Base-by-base conservation (phyloP, 2,329 filamentous ascomycete genomes). In the Monascus ruber region DNA sequence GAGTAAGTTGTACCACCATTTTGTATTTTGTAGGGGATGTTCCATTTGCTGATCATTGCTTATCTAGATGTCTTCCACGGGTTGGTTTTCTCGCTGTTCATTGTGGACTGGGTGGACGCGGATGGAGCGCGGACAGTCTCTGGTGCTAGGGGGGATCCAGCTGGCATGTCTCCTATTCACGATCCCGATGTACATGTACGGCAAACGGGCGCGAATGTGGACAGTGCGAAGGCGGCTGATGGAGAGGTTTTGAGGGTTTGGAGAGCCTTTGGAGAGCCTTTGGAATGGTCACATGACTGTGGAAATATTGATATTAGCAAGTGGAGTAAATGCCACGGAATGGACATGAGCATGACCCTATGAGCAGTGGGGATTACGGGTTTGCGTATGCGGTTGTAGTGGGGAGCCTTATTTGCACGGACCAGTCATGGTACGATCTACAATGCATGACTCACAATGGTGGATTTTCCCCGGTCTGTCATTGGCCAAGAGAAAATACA, bases 131-230 rank as follows among this genome's bases (percentile, higher is more conserved):
- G 82, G 63, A 72, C 66, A 7, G 86, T 94, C 0, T 96, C 65
- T 94, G 34, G 85, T 80, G 53, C 73, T 95, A 38, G 89, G 89
- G 3, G 73, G 87, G 25, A 91, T 96, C 26, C 89, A 96, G 62
- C 62, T 95, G 28, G 76, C 77, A 8, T 74, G 81, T 40, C 70
- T 94, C 58, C 53, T 85, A 3, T 77, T 73, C 39, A 83, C 86
- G 1, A 80, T 95, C 40, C 89, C 89, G 1, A 86, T 96, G 83
- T 96, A 91, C 58, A 84, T 96, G 17, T 95, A 78, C 54, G 89
- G 89, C 11, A 96, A 96, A 71, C 69, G 87, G 40, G 79, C 82
- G 10, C 72, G 89, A 11, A 94, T 95, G 85, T 95, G 88, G 89
- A 96, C 88, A 1, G 85, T 88, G 7, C 70, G 84, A 46, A 84